Conservation (phyloP, 73 alveolate species). For the Symbiodinium natans region DNA sequence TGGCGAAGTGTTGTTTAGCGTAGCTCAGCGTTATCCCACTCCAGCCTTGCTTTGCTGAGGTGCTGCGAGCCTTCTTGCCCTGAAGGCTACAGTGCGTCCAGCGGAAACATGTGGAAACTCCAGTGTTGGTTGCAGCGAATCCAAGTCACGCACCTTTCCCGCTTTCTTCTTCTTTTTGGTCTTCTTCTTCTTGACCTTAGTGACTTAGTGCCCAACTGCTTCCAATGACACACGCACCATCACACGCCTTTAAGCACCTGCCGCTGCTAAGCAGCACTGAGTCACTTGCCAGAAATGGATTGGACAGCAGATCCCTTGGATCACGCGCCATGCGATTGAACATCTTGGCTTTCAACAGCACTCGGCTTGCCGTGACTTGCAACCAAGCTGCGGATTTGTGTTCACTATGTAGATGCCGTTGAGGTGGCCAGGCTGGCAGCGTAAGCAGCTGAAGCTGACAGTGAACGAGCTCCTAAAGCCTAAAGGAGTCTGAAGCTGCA, state of each 20-base stretch:
- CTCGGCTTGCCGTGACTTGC: too few relatives aligned
- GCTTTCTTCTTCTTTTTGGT: slow-evolving; percentile 37
- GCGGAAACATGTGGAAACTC: too few relatives aligned
- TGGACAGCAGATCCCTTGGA: slow-evolving; percentile 80
- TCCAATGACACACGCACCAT: neutral
- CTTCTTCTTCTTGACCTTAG: slow-evolving; percentile 66
- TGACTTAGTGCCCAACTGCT: neutral
- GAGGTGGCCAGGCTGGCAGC: slow-evolving; percentile 71
- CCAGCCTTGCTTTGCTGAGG: slow-evolving; percentile 6
- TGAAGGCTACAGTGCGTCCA: neutral
- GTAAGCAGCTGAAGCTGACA: neutral
- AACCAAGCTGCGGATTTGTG: slow-evolving; percentile 29
- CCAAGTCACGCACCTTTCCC: neutral
- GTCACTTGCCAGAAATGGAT: slow-evolving; percentile 35
- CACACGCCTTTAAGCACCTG: neutral
- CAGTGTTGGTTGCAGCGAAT: too few relatives aligned
- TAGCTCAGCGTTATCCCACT: too few relatives aligned
- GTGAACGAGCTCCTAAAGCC: neutral
- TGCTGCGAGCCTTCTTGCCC: slow-evolving; percentile 13
- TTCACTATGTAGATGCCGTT: slow-evolving; percentile 85
- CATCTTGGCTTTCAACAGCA: neutral
- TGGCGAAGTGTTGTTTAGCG: too few relatives aligned
- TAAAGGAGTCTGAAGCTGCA: neutral
- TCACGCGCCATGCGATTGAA: neutral
- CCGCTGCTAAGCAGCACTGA: neutral